A percentile compares a stretch with the other conserved stretches of the same genome.
phyloP scores from a whole-genome alignment of 768 basidiomycete species.

The Kondoa subrosea region DNA sequence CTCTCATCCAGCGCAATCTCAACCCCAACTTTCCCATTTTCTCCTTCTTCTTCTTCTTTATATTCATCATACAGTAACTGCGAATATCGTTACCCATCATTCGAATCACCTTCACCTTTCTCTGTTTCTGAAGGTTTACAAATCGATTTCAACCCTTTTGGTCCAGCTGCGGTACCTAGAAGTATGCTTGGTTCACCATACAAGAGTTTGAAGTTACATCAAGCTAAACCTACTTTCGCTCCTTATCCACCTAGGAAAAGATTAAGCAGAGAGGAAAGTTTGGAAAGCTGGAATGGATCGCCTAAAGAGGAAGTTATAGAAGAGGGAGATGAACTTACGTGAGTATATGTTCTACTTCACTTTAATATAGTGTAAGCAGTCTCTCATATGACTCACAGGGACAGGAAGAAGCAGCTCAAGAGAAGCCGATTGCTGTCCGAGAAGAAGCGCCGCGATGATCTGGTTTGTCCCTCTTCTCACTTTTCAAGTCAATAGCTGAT shows the following conservation, averaged over 20 bases:
- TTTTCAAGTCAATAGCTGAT: background rate
- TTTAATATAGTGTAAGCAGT: too few species aligned
- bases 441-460: background rate
- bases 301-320: too few species aligned
- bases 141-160: too few species aligned
- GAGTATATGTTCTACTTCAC: too few species aligned
- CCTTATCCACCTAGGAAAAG: background rate
- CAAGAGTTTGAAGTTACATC: background rate
- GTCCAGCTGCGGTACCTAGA: too few species aligned
- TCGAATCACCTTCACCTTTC: too few species aligned
- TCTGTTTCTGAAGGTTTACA: too few species aligned
- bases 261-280: background rate
- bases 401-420: too few species aligned
- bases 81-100: background rate
- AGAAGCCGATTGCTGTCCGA: background rate
- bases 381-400: too few species aligned
- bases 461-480: background rate
- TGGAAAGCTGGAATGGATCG: background rate
- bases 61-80: background rate
- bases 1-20: background rate
- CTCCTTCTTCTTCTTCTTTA: background rate
- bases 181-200: background rate
- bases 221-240: background rate
- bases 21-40: background rate
- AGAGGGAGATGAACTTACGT: too few species aligned